Evolutionary conservation across 306 rosid species (phyloP).

Genomic region (Parietaria judaica): DNA sequence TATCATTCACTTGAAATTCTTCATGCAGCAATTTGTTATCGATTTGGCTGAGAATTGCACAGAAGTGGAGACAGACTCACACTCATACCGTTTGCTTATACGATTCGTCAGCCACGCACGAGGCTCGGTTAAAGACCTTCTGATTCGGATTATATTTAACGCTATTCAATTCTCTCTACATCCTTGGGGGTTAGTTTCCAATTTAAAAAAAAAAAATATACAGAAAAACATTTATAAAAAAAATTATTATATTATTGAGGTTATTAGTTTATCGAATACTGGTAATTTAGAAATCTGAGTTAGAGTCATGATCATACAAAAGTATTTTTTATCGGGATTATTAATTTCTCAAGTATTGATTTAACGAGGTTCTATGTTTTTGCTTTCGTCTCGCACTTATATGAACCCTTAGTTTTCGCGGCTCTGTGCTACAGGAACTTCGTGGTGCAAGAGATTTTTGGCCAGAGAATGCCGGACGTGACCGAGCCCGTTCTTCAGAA

Average conservation of each 20-base stretch:
- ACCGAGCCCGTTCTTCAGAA: conserved; percentile 21
- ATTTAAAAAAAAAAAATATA: too few relatives aligned
- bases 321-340: too few relatives aligned
- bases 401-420: background rate
- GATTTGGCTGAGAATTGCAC: conserved; percentile 30
- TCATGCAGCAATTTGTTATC: conserved; percentile 37
- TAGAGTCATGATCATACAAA: too few relatives aligned
- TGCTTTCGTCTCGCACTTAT: too few relatives aligned
- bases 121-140: conserved; percentile 31
- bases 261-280: too few relatives aligned
- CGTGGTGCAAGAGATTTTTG: conserved; percentile 55
- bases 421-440: conserved; percentile 40
- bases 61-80: conserved; percentile 41
- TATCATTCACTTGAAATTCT: conserved; percentile 10
- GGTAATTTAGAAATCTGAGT: too few relatives aligned
- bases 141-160: conserved; percentile 21
- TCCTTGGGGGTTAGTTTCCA: conserved; percentile 48
- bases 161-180: conserved; percentile 32
- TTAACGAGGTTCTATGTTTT: conserved; percentile 35
- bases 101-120: conserved; percentile 29
- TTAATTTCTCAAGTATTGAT: too few relatives aligned
- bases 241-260: too few relatives aligned
- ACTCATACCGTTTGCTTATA: conserved; percentile 56
- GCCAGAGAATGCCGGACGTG: conserved; percentile 20
- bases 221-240: too few relatives aligned